phyloP scores from a whole-genome alignment of 345 rosid genomes.

The Euphorbia peplus region DNA sequence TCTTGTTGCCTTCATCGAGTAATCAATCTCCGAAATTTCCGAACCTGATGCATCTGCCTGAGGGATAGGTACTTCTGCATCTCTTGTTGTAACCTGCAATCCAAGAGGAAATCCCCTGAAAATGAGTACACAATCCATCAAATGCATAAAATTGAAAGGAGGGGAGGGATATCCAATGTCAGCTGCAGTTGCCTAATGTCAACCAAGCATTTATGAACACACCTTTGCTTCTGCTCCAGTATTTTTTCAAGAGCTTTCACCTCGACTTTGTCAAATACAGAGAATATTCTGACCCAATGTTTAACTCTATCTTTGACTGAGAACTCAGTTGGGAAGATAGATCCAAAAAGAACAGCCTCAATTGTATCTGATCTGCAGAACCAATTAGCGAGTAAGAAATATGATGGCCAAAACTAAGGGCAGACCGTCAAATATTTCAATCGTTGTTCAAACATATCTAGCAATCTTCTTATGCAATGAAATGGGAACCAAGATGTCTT shows the following conservation, averaged over 20 bases:
- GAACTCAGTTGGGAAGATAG: slow-evolving; percentile 62
- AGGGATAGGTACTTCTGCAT: slow-evolving; percentile 82
- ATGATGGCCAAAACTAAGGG: background rate
- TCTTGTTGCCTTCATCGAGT: slow-evolving; percentile 5
- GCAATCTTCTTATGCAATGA: slow-evolving; percentile 3
- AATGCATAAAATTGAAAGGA: slow-evolving; percentile 27
- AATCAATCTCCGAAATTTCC: slow-evolving; percentile 21
- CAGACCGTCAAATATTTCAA: background rate
- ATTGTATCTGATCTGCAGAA: slow-evolving; percentile 86
- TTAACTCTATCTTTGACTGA: slow-evolving; percentile 61
- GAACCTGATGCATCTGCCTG: slow-evolving; percentile 83
- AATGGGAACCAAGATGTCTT: slow-evolving; percentile 19
- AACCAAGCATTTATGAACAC: slow-evolving; percentile 21
- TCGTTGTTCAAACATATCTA: background rate
- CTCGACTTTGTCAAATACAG: slow-evolving; percentile 80
- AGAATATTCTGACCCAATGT: slow-evolving; percentile 76
- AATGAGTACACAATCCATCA: slow-evolving; percentile 34
- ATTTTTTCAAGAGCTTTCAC: slow-evolving; percentile 83
- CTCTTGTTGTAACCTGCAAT: slow-evolving; percentile 94
- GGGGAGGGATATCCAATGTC: slow-evolving; percentile 14
- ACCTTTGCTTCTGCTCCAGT: slow-evolving; percentile 97
- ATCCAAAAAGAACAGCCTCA: slow-evolving; percentile 64
- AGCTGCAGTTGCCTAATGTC: slow-evolving; percentile 18
- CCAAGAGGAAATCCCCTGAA: slow-evolving; percentile 38
- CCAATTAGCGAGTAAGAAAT: slow-evolving; percentile 21